These are phyloP conservation scores for Trametes gibbosa DNA, from an alignment of 768 basidiomycete genomes.

Conservation along the genomic window DNA sequence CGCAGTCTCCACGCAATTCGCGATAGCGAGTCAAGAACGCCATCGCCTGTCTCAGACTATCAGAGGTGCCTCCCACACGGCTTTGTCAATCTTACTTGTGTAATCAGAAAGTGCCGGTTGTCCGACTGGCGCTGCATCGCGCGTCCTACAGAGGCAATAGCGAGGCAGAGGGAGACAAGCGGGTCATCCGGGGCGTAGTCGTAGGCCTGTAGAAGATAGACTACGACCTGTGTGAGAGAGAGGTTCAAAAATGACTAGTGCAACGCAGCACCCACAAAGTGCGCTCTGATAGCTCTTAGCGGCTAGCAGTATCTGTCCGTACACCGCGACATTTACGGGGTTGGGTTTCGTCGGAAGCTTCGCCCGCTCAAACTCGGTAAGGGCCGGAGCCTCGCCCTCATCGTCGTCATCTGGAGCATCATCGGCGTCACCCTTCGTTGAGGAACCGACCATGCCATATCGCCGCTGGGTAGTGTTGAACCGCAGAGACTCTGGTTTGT, in stretches of 20 bases:
- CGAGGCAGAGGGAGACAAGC: slow-evolving; percentile 77
- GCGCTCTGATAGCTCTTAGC: slow-evolving; percentile 89
- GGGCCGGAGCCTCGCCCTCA: slow-evolving; percentile 22
- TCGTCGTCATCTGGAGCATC: slow-evolving; percentile 44
- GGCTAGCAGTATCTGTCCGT: slow-evolving; percentile 81
- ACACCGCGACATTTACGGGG: slow-evolving; percentile 66
- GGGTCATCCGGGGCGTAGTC: slow-evolving; percentile 84
- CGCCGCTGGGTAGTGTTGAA: slow-evolving; percentile 63
- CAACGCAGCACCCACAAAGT: slow-evolving; percentile 61
- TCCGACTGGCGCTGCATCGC: slow-evolving; percentile 94
- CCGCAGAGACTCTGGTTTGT: slow-evolving; percentile 55
- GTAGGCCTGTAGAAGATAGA: slow-evolving; percentile 86
- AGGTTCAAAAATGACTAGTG: neutral
- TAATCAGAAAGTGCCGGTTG: slow-evolving; percentile 86
- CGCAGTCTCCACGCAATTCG: slow-evolving; percentile 46
- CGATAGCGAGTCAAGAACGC: slow-evolving; percentile 85
- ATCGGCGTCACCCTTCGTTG: slow-evolving; percentile 38
- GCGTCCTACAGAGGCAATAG: slow-evolving; percentile 82
- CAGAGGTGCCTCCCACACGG: neutral
- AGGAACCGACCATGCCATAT: slow-evolving; percentile 42
- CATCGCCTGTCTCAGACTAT: slow-evolving; percentile 53
- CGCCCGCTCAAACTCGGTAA: slow-evolving; percentile 25
- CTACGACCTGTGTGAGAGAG: slow-evolving; percentile 38
- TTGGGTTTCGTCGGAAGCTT: slow-evolving; percentile 67
- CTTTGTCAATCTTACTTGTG: slow-evolving; percentile 46